Evolutionary conservation across 768 basidiomycete species (phyloP), one percentile per base, ranked within the genome.

Genomic region (Boletus vinaceobasis): DNA sequence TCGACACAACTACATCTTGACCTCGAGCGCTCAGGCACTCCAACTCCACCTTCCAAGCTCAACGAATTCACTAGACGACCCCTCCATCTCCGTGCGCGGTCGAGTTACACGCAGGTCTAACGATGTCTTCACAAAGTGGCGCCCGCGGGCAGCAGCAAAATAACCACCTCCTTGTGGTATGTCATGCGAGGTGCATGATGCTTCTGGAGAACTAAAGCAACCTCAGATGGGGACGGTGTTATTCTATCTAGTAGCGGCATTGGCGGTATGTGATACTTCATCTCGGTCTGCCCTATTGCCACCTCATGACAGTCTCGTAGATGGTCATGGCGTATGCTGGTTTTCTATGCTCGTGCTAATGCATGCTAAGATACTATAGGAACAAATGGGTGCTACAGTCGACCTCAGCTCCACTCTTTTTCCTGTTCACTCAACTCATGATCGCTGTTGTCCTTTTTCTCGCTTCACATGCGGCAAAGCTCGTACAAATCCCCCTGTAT

Each of bases 381-480:
- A 93, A 93, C 64, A 93, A 94, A 88, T 92, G 90, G 91, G 93
- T 95, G 13, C 77, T 96, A 29, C 86, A 87, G 67, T 72, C 73
- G 21, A 90, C 91, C 17, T 68, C 77, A 14, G 82, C 82, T 3
- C 93, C 93, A 0, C 77, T 95, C 2, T 95, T 95, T 75, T 94
- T 96, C 79, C 79, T 95, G 15, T 85, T 88, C 73, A 74, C 79
- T 2, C 93, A 96, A 65, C 79, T 94, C 10, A 59, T 82, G 45
- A 91, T 95, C 50, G 93, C 93, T 8, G 84, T 90, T 29, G 33
- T 85, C 10, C 79, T 94, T 11, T 89, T 94, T 73, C 70, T 86
- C 19, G 60, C 77, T n/a, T 82, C 83, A 1, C 83, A 88, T 65
- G 61, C 78, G 17, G 49, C 81, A 52, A 84, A 87, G 42, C 60